Base-by-base conservation (phyloP, 345 rosid species). In the Lagerstroemia speciosa region DNA sequence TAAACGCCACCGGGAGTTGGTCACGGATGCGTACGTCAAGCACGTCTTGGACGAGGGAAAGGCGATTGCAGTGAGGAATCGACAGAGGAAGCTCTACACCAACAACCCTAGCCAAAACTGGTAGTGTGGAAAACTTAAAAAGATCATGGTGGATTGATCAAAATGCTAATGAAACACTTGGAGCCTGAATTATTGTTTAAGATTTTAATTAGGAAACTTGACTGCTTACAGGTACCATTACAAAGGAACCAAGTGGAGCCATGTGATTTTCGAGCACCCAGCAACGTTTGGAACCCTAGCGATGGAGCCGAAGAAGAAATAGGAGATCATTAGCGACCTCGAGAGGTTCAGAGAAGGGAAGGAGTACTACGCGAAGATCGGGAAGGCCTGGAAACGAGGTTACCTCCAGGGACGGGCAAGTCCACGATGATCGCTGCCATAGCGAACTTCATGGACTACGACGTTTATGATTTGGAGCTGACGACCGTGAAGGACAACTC, bases 231-330 rank as follows among this genome's bases (percentile, higher is more conserved):
- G 62, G 62, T 2, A 11, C 4, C 24, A 45, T 48, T 67, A 48
- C 62, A 31, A 52, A 27, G 1, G 27, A 15, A 50, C 30, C 48
- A 65, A 27, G 55, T 75, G 78, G 78, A 75, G 60, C 64, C 74
- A 71, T 9, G 75, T 71, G 3, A 30, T 64, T 8, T 71, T 75
- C n/a, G 75, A 75, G 71, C 78, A 75, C 57, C 78, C 78, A 0
- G 74, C 78, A 5, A 75, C n/a, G 6, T 75, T 75, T n/a, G 72
- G 62, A 0, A 75, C 78, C 2, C 57, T 75, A 10, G 78, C 73
- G 0, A 58, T 75, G 78, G 78, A 75, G 4, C 64, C 66, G 30
- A 20, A 11, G 65, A 62, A 71, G 75, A 75, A 71, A 69, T 30
- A 36, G 37, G 74, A 71, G 34, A 65, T 71, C 69, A 37, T 40